phyloP scores from a whole-genome alignment of 306 rosid genomes.

The Dryas octopetala region DNA sequence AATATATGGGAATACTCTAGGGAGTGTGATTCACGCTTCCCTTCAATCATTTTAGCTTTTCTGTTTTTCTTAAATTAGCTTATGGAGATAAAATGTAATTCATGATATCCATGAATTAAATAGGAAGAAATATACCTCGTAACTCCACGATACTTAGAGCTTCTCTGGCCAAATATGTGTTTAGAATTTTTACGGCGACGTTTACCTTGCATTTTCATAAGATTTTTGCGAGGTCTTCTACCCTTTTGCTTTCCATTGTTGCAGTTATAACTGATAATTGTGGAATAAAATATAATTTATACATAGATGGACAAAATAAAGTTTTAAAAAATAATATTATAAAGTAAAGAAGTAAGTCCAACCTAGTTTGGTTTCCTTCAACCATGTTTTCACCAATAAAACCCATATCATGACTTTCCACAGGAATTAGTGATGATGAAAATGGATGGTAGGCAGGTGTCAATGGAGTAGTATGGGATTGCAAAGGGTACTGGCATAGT shows the following conservation, averaged over 20 bases:
- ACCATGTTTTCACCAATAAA: neutral
- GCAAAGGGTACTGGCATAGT: neutral
- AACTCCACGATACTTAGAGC: slow-evolving; percentile 42
- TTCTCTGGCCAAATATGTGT: neutral
- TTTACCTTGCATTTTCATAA: neutral
- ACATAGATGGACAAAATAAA: neutral
- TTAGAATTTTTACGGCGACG: neutral
- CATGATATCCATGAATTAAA: neutral
- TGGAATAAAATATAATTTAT: neutral
- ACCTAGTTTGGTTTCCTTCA: neutral
- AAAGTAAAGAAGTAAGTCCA: neutral
- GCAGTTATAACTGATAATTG: neutral
- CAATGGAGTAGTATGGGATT: neutral
- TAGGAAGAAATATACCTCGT: slow-evolving; percentile 19
- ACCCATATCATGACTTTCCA: neutral
- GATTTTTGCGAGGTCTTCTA: too few relatives aligned
- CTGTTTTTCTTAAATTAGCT: too few relatives aligned
- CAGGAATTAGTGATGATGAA: neutral
- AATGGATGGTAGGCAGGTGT: neutral
- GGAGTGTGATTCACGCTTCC: too few relatives aligned
- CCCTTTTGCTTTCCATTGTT: neutral
- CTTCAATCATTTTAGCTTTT: too few relatives aligned
- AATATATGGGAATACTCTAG: too few relatives aligned
- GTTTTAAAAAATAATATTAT: neutral
- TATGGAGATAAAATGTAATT: neutral